Conservation (phyloP, 805 yeast species). For the Cyberlindnera galapagoensis region DNA sequence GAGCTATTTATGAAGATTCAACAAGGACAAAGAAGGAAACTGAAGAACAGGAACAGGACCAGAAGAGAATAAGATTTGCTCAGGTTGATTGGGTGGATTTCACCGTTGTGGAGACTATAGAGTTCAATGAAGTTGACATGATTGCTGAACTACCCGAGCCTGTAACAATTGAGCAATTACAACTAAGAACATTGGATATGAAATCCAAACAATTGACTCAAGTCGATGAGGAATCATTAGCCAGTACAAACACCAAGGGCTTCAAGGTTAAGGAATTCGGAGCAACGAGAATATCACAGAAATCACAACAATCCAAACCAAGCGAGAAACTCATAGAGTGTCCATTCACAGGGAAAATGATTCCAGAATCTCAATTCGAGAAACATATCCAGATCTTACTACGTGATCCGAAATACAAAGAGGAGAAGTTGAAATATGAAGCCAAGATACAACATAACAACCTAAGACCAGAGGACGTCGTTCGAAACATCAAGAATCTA, state of each 20-base stretch:
- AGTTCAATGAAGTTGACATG: constrained; percentile 55
- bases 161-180: constrained; percentile 48
- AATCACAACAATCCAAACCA: constrained; percentile 9
- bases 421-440: constrained; percentile 55
- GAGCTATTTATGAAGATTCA: constrained; percentile 49
- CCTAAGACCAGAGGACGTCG: constrained; percentile 51
- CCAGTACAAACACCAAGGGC: constrained; percentile 32
- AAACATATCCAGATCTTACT: constrained; percentile 63
- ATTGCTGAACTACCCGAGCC: constrained; percentile 50
- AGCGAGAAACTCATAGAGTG: constrained; percentile 46
- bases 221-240: constrained; percentile 16
- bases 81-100: constrained; percentile 88
- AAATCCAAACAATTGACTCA: constrained; percentile 17
- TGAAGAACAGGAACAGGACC: constrained; percentile 28
- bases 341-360: constrained; percentile 68
- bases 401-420: constrained; percentile 72
- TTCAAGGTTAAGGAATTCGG: constrained; percentile 71
- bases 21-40: constrained; percentile 31
- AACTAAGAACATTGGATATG: constrained; percentile 46
- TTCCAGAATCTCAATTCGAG: constrained; percentile 66
- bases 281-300: constrained; percentile 46
- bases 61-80: constrained; percentile 49
- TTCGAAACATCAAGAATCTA: constrained; percentile 50
- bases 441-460: constrained; percentile 46
- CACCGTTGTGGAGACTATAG: constrained; percentile 59